phyloP scores from a whole-genome alignment of 2,329 filamentous ascomycete genomes.

The Trichoderma oligosporum region DNA sequence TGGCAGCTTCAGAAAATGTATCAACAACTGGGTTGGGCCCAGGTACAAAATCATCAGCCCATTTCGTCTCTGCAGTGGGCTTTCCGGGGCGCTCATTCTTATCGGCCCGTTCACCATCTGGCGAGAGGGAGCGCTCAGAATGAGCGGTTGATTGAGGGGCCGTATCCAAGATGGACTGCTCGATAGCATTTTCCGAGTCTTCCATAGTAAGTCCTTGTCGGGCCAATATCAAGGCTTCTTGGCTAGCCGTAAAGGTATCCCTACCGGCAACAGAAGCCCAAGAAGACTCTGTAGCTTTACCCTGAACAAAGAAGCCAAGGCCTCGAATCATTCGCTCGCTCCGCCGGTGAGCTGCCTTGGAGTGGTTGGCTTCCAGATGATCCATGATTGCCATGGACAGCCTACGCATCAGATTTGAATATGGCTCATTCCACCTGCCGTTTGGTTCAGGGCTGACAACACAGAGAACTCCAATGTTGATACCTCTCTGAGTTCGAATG shows the following conservation, averaged over 20 bases:
- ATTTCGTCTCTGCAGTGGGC: constrained; percentile 11
- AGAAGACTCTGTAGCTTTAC: constrained; percentile 14
- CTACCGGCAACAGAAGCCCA: constrained; percentile 9
- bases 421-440: constrained; percentile 23
- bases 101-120: neutral
- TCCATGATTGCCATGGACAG: constrained; percentile 30
- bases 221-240: constrained; percentile 6
- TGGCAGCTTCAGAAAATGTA: constrained; percentile 35
- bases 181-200: neutral
- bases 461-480: constrained; percentile 36
- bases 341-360: constrained; percentile 25
- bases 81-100: neutral
- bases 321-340: constrained; percentile 35
- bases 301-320: constrained; percentile 31
- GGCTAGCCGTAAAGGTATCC: constrained; percentile 11
- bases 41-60: constrained; percentile 12
- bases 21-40: constrained; percentile 16
- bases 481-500: constrained; percentile 31
- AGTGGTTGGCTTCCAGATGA: constrained; percentile 30
- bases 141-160: neutral
- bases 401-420: constrained; percentile 23
- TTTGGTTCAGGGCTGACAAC: constrained; percentile 22
- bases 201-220: constrained; percentile 3
- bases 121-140: constrained; percentile 3
- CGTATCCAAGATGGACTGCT: neutral